Evolutionary conservation across 139 green algal species (phyloP), one percentile per base, ranked within the genome.

Genomic region (Picochlorum sp.): DNA sequence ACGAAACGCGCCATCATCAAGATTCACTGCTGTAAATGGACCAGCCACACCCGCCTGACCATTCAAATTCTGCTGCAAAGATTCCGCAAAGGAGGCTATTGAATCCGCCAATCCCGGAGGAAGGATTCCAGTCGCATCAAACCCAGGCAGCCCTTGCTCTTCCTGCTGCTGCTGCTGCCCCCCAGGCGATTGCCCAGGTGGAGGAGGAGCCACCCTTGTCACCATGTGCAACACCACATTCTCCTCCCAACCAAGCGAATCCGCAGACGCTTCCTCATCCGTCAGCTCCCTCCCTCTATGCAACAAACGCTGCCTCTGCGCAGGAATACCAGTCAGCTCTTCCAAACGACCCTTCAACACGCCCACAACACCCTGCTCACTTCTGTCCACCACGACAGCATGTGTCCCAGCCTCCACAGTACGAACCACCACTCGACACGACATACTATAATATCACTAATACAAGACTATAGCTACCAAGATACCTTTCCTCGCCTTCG

Each of bases 221-320:
- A 54, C 47, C 47, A 54, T 54, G 47, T 54, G 47, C 47, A 54
- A 21, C 47, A 54, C 47, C 47, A 54, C 47, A 21, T 21, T 21
- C 16, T 54, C 47, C 7, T 21, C 18, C 47, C 47, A 54, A 5
- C 47, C 47, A 20, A 54, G 18, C 9, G 47, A 52, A 15, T 52
- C 47, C 18, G 47, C 47, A 52, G 16, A 13, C 18, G 47, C 4
- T 9, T n/a, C 16, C 47, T 23, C 47, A 52, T 52, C 47, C 16
- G 47, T 52, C 20, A 59, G 20, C 21, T 59, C 51, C 23, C 51
- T 59, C 2, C 51, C 51, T 28, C 51, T 28, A 21, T 59, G 51
- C 13, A 59, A 18, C 20, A 59, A 21, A 7, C 47, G 16, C 47
- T 52, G 47, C 18, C 47, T n/a, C 16, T n/a, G 18, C 47, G 18